Conservation (phyloP, 257 asterid species). For the Salvia splendens region DNA sequence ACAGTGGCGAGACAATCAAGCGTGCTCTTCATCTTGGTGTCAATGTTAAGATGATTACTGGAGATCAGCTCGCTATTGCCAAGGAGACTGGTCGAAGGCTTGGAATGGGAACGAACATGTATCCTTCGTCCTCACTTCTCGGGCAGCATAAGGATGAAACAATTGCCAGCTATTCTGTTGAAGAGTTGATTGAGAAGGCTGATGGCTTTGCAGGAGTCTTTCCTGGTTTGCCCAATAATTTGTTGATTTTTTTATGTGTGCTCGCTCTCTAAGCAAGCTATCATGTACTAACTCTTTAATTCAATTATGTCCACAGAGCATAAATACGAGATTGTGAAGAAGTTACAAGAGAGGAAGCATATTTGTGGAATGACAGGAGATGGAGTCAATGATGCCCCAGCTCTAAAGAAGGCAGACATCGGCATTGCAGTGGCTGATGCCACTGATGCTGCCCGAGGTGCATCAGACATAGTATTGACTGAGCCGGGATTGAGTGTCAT, state of each 20-base stretch:
- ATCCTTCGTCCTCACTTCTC: slow-evolving; percentile 62
- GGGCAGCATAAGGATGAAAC: slow-evolving; percentile 59
- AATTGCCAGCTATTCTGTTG: slow-evolving; percentile 46
- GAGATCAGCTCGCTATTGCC: slow-evolving; percentile 63
- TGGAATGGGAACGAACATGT: slow-evolving; percentile 71
- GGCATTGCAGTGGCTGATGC: slow-evolving; percentile 69
- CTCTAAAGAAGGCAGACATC: slow-evolving; percentile 56
- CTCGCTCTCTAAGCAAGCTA: background rate
- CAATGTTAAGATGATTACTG: slow-evolving; percentile 85
- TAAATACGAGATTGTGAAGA: slow-evolving; percentile 60
- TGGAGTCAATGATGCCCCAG: slow-evolving; percentile 70
- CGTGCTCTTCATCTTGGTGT: slow-evolving; percentile 76
- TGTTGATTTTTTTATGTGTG: background rate
- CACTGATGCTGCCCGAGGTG: slow-evolving; percentile 60
- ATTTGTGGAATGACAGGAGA: slow-evolving; percentile 70
- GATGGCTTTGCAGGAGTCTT: slow-evolving; percentile 70
- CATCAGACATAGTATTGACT: slow-evolving; percentile 56
- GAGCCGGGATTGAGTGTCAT: slow-evolving; percentile 62
- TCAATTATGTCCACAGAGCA: slow-evolving; percentile 42
- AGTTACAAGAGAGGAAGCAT: slow-evolving; percentile 58
- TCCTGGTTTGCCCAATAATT: slow-evolving; percentile 41
- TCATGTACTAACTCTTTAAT: background rate
- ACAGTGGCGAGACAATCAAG: slow-evolving; percentile 75
- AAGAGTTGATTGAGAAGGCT: slow-evolving; percentile 60
- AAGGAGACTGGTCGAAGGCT: slow-evolving; percentile 65